Conservation (phyloP, 2,329 filamentous ascomycete genomes). For the Fusarium bactridioides region DNA sequence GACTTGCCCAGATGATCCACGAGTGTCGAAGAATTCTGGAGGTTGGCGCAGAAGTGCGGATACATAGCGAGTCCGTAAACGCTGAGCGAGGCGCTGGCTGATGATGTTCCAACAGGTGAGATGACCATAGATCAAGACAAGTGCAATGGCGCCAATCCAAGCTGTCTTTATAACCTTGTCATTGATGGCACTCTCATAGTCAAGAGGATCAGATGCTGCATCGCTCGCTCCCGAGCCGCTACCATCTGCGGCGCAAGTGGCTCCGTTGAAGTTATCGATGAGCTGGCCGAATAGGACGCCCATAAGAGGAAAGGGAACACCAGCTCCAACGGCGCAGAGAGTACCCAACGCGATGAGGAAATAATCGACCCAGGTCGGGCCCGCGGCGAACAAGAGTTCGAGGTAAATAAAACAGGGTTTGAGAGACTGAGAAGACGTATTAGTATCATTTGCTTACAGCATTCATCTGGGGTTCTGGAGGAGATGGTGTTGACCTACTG, state of each 20-base stretch:
- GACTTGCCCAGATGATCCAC: conserved; percentile 66
- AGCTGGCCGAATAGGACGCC: conserved; percentile 71
- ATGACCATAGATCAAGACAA: conserved; percentile 70
- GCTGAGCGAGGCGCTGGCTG: conserved; percentile 68
- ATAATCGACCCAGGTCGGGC: conserved; percentile 53
- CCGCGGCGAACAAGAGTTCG: conserved; percentile 48
- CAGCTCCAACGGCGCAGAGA: conserved; percentile 61
- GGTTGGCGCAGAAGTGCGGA: conserved; percentile 66
- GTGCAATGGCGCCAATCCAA: conserved; percentile 66
- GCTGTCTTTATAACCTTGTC: conserved; percentile 67
- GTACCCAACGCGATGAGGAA: conserved; percentile 51
- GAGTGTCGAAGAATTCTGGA: conserved; percentile 65
- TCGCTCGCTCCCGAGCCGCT: conserved; percentile 17
- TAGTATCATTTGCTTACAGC: background rate
- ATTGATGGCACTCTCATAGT: conserved; percentile 56
- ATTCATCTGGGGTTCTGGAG: background rate
- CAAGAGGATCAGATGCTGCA: conserved; percentile 28
- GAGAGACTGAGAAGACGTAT: background rate
- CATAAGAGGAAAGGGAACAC: conserved; percentile 68
- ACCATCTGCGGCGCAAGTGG: conserved; percentile 54
- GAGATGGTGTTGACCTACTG: conserved; percentile 13
- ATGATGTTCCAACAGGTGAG: conserved; percentile 70
- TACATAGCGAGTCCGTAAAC: conserved; percentile 68
- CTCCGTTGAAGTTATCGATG: conserved; percentile 66
- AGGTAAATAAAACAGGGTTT: conserved; percentile 46